A percentile compares a stretch with the other conserved stretches of the same genome.
Conservation (phyloP, 2,329 filamentous ascomycete genomes). For the Cordyceps pruinosa region DNA sequence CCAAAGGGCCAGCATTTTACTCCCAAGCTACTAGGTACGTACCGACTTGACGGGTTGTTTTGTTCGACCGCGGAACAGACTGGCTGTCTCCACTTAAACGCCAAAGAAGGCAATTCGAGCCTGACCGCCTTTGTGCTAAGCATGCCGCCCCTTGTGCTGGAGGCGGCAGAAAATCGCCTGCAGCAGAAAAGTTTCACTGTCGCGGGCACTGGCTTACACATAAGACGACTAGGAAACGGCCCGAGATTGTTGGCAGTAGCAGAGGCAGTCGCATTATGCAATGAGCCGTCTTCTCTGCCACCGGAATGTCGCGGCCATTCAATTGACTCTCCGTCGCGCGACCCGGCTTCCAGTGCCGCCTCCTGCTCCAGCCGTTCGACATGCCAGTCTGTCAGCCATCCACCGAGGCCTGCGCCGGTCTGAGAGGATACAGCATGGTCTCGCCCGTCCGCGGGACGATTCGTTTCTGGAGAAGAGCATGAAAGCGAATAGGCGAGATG, state of each 20-base stretch:
- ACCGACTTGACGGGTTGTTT: not conserved
- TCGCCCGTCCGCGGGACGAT: conserved; percentile 9
- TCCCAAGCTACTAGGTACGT: not conserved
- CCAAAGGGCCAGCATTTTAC: not conserved
- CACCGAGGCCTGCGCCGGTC: conserved; percentile 55
- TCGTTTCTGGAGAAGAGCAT: not conserved
- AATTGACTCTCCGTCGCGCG: not conserved
- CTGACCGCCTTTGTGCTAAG: conserved; percentile 6
- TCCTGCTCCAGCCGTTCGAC: conserved; percentile 17
- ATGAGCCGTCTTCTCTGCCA: conserved; percentile 15
- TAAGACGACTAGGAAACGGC: not conserved
- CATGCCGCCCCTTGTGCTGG: not conserved
- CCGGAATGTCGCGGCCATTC: conserved; percentile 7
- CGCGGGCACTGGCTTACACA: not conserved
- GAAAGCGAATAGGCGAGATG: not conserved
- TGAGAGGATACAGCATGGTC: conserved; percentile 26
- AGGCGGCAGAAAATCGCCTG: conserved; percentile 2
- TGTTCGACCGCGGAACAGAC: too few species aligned
- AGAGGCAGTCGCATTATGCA: conserved; percentile 12
- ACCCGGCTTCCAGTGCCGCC: not conserved
- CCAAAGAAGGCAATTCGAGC: not conserved
- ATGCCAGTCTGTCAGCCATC: conserved; percentile 56
- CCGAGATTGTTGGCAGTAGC: not conserved
- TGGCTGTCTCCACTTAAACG: not conserved
- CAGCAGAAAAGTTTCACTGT: not conserved